Base-by-base conservation (phyloP, 441 rosid species). In the Cnidoscolus chayamansa region DNA sequence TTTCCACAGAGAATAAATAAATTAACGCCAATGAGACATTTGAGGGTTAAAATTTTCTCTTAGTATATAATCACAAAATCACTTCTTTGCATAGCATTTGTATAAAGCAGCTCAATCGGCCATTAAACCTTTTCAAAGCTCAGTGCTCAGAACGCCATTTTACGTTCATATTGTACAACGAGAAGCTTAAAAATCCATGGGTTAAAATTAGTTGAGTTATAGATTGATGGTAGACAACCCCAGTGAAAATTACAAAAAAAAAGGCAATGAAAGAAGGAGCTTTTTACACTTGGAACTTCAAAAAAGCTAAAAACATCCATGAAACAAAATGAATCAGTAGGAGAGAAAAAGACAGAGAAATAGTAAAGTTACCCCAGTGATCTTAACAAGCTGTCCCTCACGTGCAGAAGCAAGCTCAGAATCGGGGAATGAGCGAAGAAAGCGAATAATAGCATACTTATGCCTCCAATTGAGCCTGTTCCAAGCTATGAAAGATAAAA, bases 361-460 rank as follows among this genome's bases (percentile, higher is more conserved):
- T 1, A 53, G 63, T 32, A 20, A 25, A 20, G 50, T 76, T 25
- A 86, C 90, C 86, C 90, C 90, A 43, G 85, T 80, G 77, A 85
- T 76, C 74, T 82, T 87, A 56, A 87, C 87, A 67, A 87, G 85
- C 78, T 87, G 83, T 0, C 85, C 88, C 7, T 83, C 69, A 59
- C 76, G 68, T 9, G 88, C 87, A n/a, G 79, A 62, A 59, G 74
- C 49, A 19, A 87, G 87, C 78, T 87, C 86, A 50, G 88, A 80
- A 69, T 87, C 85, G 17, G 88, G 88, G 45, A 78, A 76, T 50
- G 88, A 85, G 47, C 67, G 78, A 12, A 83, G 78, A 56, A 79
- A 83, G 53, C 60, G 71, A 30, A 76, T 67, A 67, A 75, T 16
- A 45, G 88, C 79, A 66, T 81, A 69, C 76, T 64, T 77, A 13